phyloP scores from a whole-genome alignment of 495 filamentous ascomycete species.

The Podospora pseudopauciseta region DNA sequence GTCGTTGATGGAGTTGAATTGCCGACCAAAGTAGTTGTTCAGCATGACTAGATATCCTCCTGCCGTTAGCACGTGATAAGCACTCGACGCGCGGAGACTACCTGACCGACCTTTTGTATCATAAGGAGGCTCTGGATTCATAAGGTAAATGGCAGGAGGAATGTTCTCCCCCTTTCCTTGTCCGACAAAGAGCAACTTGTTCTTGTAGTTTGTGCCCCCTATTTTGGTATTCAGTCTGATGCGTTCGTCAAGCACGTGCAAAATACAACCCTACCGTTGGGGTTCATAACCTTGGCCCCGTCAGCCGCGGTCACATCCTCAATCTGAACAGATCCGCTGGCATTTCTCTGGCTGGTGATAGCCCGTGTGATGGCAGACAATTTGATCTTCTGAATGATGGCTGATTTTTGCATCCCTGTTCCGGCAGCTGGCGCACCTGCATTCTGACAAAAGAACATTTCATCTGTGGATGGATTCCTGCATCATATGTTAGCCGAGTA shows the following conservation, averaged over 20 bases:
- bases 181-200: conserved; percentile 42
- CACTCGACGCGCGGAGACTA: not conserved
- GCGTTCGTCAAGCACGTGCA: not conserved
- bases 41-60: conserved; percentile 30
- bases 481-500: conserved; percentile 21
- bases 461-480: conserved; percentile 39
- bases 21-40: conserved; percentile 55
- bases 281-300: conserved; percentile 43
- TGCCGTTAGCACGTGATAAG: not conserved
- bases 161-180: conserved; percentile 47
- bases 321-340: conserved; percentile 41
- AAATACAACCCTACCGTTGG: conserved; percentile 37
- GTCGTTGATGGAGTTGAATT: conserved; percentile 62
- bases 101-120: conserved; percentile 43
- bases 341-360: conserved; percentile 40
- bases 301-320: conserved; percentile 29
- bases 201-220: conserved; percentile 50
- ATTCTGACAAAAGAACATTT: conserved; percentile 53
- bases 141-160: conserved; percentile 41
- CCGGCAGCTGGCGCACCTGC: conserved; percentile 44
- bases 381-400: conserved; percentile 49
- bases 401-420: conserved; percentile 51
- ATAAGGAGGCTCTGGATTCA: conserved; percentile 48
- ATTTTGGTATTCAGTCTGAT: not conserved
- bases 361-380: conserved; percentile 37